These are phyloP conservation scores for Melaleuca quinquenervia DNA, from an alignment of 345 rosid species.

Conservation along the genomic window DNA sequence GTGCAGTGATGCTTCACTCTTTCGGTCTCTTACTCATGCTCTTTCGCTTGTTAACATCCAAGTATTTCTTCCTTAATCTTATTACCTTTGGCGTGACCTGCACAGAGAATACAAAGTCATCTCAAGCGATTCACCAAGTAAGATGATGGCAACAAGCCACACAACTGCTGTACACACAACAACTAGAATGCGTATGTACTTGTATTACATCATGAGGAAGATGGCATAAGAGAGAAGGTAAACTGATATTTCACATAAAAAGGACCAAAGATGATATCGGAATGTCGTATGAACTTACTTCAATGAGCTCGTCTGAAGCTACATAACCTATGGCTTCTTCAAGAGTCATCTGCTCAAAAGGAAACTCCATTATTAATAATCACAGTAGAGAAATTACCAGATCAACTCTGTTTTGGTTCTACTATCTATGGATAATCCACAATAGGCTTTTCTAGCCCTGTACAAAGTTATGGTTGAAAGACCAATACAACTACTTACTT, in stretches of 20 bases:
- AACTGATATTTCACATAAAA: not conserved
- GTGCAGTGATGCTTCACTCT: slow-evolving; percentile 23
- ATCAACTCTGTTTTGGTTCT: not conserved
- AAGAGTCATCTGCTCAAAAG: slow-evolving; percentile 70
- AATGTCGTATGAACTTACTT: slow-evolving; percentile 26
- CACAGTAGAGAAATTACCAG: not conserved
- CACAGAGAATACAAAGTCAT: not conserved
- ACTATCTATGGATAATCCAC: not conserved
- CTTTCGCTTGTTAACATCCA: slow-evolving; percentile 92
- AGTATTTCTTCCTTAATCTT: slow-evolving; percentile 71
- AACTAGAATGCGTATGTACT: not conserved
- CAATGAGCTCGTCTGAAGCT: slow-evolving; percentile 93
- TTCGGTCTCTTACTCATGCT: slow-evolving; percentile 68
- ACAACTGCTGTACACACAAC: not conserved
- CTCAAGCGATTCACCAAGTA: not conserved
- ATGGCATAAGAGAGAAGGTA: not conserved
- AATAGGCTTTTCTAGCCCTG: too few relatives aligned
- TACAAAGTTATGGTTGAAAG: too few relatives aligned
- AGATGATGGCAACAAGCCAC: not conserved
- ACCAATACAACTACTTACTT: too few relatives aligned
- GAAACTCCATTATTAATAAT: not conserved
- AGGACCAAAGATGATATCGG: not conserved
- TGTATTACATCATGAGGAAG: not conserved
- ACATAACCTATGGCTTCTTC: slow-evolving; percentile 99
- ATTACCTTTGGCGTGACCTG: slow-evolving; percentile 94